Conservation (phyloP, 2,329 filamentous ascomycete species). For the Monosporascus sp. region DNA sequence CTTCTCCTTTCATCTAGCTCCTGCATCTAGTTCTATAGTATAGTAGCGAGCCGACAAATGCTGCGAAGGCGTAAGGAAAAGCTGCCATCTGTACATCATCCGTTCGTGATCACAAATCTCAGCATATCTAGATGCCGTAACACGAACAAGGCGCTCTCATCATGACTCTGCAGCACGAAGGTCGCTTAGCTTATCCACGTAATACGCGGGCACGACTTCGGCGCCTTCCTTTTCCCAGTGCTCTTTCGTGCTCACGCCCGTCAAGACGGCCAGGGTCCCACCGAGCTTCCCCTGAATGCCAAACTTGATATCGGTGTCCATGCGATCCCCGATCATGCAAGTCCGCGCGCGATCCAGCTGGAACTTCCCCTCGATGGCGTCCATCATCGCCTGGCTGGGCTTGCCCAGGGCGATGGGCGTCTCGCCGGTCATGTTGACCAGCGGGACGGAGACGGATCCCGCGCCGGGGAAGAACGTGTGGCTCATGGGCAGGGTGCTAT, state of each 20-base stretch:
- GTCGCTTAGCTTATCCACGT: slow-evolving; percentile 80
- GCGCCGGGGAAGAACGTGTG: slow-evolving; percentile 87
- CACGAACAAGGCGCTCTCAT: background rate
- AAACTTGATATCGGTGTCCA: slow-evolving; percentile 95
- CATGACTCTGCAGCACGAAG: slow-evolving; percentile 39
- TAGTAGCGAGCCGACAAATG: no score
- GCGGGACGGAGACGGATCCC: slow-evolving; percentile 71
- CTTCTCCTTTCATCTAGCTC: no score
- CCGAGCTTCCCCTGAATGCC: slow-evolving; percentile 86
- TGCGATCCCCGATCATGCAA: slow-evolving; percentile 92
- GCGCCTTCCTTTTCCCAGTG: slow-evolving; percentile 70
- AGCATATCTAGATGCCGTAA: no score
- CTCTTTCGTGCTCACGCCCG: slow-evolving; percentile 80
- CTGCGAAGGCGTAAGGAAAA: no score
- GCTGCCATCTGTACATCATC: no score
- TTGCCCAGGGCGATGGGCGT: slow-evolving; percentile 81
- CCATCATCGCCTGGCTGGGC: slow-evolving; percentile 99
- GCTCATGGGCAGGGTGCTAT: slow-evolving; percentile 80
- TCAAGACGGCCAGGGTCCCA: slow-evolving; percentile 85
- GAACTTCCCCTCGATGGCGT: slow-evolving; percentile 95
- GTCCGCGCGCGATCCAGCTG: slow-evolving; percentile 75
- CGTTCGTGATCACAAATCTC: no score
- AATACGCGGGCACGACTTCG: slow-evolving; percentile 69
- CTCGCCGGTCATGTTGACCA: slow-evolving; percentile 65
- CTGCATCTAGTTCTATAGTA: no score